Evolutionary conservation across 306 rosid species (phyloP).

Genomic region (Citrullus mucosospermus): DNA sequence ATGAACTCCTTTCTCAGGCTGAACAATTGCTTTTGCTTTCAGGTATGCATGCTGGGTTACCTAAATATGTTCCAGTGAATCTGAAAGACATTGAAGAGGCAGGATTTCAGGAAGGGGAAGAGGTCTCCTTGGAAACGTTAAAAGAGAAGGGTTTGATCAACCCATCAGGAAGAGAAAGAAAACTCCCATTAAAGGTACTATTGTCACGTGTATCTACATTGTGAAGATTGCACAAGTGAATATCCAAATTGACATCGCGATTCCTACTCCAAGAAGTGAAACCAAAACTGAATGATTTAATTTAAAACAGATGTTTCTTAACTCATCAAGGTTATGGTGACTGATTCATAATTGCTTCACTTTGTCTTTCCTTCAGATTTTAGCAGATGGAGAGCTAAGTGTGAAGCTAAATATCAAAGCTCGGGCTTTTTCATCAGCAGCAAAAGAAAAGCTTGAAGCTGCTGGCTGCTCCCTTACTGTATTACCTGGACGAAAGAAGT

Average conservation of each 20-base stretch:
- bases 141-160: conserved; percentile 70
- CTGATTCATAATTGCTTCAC: neutral
- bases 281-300: neutral
- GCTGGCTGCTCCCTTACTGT: conserved; percentile 70
- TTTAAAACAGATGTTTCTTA: neutral
- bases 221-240: neutral
- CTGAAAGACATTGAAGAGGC: conserved; percentile 72
- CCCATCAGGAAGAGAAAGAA: conserved; percentile 90
- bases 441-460: conserved; percentile 82
- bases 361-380: conserved; percentile 38
- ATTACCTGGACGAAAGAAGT: conserved; percentile 90
- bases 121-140: conserved; percentile 68
- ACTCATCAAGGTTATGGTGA: neutral
- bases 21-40: neutral
- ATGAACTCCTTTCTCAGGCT: neutral
- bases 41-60: conserved; percentile 88
- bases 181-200: conserved; percentile 77
- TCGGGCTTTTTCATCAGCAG: conserved; percentile 67
- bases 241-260: neutral
- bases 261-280: neutral
- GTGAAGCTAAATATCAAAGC: conserved; percentile 77
- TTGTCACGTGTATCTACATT: conserved; percentile 6
- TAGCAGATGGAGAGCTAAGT: conserved; percentile 72
- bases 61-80: conserved; percentile 79
- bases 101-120: conserved; percentile 80